Conservation (phyloP, 2,329 filamentous ascomycete genomes). For the Aspergillus phoenicis region DNA sequence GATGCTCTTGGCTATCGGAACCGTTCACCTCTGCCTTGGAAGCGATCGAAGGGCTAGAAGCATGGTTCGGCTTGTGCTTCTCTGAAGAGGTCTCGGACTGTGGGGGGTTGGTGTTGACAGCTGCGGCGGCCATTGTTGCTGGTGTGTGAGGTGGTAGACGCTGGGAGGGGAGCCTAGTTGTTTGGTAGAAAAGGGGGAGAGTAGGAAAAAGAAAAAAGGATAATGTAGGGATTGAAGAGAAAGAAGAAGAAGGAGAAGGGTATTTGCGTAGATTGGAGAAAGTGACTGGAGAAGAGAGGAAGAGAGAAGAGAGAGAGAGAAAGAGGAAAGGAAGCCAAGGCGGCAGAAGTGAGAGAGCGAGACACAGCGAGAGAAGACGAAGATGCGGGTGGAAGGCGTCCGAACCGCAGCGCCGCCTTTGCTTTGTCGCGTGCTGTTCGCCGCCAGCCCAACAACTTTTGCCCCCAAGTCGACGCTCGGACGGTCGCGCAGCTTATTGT, state of each 20-base stretch:
- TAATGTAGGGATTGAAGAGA: conserved; percentile 8
- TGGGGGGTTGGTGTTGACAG: conserved; percentile 64
- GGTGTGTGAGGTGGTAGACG: conserved; percentile 5
- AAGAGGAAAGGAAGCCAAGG: conserved; percentile 20
- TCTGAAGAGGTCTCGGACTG: conserved; percentile 66
- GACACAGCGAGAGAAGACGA: conserved; percentile 11
- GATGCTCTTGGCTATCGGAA: conserved; percentile 69
- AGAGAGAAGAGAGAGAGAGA: conserved; percentile 12
- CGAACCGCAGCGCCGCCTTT: conserved; percentile 29
- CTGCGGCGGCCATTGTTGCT: conserved; percentile 62
- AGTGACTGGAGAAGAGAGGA: conserved; percentile 10
- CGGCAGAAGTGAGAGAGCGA: conserved; percentile 17
- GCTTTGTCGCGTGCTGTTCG: conserved; percentile 26
- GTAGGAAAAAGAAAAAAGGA: conserved; percentile 10
- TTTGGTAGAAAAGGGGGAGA: neutral
- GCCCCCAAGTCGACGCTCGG: neutral
- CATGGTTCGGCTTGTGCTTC: conserved; percentile 67
- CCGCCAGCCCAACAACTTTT: neutral
- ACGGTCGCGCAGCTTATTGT: neutral
- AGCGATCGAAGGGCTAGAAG: conserved; percentile 43
- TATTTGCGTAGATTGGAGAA: conserved; percentile 1
- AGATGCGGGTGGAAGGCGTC: conserved; percentile 38
- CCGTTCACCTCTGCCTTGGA: conserved; percentile 51
- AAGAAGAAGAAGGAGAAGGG: conserved; percentile 2
- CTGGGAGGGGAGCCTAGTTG: neutral